Evolutionary conservation across 1,139 yeast genomes (phyloP).

Genomic region (Zhuliangozyma parablackwelliae): DNA sequence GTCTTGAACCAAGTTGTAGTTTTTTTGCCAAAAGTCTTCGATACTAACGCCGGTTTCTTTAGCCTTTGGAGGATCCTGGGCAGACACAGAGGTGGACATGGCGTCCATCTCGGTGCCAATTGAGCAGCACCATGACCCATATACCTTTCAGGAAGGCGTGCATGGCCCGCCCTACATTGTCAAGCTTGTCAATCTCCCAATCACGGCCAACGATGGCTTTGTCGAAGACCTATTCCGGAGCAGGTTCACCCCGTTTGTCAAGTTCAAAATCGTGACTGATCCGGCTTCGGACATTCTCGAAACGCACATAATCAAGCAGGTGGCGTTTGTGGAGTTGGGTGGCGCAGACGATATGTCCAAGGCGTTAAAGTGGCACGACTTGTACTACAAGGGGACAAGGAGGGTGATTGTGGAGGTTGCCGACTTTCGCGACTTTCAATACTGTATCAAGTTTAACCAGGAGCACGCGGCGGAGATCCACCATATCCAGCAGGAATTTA

Average conservation of each 20-base stretch:
- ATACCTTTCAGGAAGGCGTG: conserved; percentile 15
- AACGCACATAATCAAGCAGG: conserved; percentile 41
- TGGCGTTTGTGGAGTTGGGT: conserved; percentile 59
- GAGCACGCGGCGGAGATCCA: conserved; percentile 28
- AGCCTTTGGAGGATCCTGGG: conserved; percentile 66
- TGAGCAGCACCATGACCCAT: conserved; percentile 20
- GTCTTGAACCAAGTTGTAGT: conserved; percentile 26
- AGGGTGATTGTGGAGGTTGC: conserved; percentile 43
- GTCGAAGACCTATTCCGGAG: conserved; percentile 41
- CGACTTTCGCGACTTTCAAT: conserved; percentile 45
- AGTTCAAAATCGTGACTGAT: conserved; percentile 41
- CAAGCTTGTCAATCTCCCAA: conserved; percentile 49
- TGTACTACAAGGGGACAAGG: conserved; percentile 37
- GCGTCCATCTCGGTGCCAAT: conserved; percentile 61
- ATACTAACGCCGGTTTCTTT: conserved; percentile 4
- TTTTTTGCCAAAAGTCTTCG: neutral
- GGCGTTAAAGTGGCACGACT: conserved; percentile 43
- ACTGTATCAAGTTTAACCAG: conserved; percentile 39
- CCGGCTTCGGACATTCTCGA: conserved; percentile 39
- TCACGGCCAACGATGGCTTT: conserved; percentile 33
- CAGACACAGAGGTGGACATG: conserved; percentile 70
- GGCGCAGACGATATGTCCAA: conserved; percentile 44
- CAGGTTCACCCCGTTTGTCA: conserved; percentile 36
- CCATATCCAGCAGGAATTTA: conserved; percentile 28
- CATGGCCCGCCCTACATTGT: conserved; percentile 55